phyloP scores from a whole-genome alignment of 2,329 filamentous ascomycete genomes.

The Fusarium sp. region DNA sequence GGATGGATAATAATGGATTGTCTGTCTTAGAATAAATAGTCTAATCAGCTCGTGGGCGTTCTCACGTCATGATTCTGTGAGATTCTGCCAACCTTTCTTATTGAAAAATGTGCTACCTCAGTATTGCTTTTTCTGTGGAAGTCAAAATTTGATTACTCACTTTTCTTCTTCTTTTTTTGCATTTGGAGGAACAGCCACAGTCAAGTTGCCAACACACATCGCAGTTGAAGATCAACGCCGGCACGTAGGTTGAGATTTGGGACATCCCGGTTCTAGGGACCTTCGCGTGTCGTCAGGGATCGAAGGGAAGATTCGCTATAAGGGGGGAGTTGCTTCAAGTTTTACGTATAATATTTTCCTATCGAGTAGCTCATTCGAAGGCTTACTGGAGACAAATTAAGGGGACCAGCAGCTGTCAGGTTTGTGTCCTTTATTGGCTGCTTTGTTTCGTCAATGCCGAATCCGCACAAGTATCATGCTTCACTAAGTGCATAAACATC shows the following conservation, averaged over 20 bases:
- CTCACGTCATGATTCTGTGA: slow-evolving; percentile 9
- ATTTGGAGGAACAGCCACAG: not conserved
- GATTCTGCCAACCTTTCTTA: not conserved
- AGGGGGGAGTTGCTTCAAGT: not conserved
- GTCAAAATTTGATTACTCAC: not conserved
- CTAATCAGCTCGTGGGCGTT: slow-evolving; percentile 8
- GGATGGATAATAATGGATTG: not conserved
- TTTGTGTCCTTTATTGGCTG: not conserved
- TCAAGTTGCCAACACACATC: not conserved
- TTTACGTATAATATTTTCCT: not conserved
- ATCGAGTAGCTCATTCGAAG: not conserved
- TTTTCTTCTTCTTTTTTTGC: not conserved
- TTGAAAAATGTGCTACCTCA: not conserved
- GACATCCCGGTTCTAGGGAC: slow-evolving; percentile 23
- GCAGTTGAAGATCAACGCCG: slow-evolving; percentile 2
- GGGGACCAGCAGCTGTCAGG: not conserved
- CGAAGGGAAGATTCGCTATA: not conserved
- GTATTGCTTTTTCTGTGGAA: not conserved
- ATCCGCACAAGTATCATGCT: not conserved
- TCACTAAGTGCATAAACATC: slow-evolving; percentile 8
- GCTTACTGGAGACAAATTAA: not conserved
- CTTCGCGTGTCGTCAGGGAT: slow-evolving; percentile 36
- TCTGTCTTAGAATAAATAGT: slow-evolving; percentile 13
- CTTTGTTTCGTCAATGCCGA: slow-evolving; percentile 5
- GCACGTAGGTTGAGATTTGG: slow-evolving; percentile 12